phyloP scores from a whole-genome alignment of 306 rosid species.

The Echinosophora koreensis region DNA sequence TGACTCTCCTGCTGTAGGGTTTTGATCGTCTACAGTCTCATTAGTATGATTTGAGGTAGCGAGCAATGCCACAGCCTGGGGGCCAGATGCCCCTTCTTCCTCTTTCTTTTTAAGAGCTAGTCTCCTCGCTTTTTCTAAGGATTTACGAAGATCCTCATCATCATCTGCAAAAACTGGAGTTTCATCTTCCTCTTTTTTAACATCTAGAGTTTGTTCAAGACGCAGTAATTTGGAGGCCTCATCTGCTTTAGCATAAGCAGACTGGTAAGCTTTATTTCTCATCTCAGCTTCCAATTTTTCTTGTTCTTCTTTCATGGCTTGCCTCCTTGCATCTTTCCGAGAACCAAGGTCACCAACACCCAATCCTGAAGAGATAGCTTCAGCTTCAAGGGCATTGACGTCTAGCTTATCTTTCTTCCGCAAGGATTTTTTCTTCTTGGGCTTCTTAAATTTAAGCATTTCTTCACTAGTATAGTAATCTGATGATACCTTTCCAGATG shows the following conservation, averaged over 20 bases:
- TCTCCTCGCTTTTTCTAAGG: conserved; percentile 84
- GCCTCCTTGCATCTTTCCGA: conserved; percentile 75
- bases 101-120: conserved; percentile 78
- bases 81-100: conserved; percentile 69
- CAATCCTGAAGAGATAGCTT: conserved; percentile 89
- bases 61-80: conserved; percentile 78
- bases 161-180: conserved; percentile 70
- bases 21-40: conserved; percentile 65
- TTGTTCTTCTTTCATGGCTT: conserved; percentile 72
- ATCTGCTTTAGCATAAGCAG: conserved; percentile 90
- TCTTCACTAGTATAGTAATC: conserved; percentile 90
- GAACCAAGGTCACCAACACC: conserved; percentile 95
- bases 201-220: conserved; percentile 60
- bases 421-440: conserved; percentile 91
- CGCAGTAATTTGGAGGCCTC: conserved; percentile 87
- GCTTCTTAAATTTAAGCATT: conserved; percentile 87
- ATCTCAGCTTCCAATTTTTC: conserved; percentile 80
- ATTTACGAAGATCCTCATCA: conserved; percentile 85
- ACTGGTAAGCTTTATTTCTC: conserved; percentile 81
- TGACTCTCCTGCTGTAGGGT: conserved; percentile 62
- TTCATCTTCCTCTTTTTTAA: conserved; percentile 72
- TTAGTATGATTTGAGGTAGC: conserved; percentile 62
- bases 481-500: conserved; percentile 70
- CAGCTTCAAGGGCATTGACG: conserved; percentile 91
- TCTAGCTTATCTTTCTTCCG: conserved; percentile 95